These are phyloP conservation scores for Globisporangium lucens DNA, from an alignment of 352 stramenopile species.

Conservation along the genomic window DNA sequence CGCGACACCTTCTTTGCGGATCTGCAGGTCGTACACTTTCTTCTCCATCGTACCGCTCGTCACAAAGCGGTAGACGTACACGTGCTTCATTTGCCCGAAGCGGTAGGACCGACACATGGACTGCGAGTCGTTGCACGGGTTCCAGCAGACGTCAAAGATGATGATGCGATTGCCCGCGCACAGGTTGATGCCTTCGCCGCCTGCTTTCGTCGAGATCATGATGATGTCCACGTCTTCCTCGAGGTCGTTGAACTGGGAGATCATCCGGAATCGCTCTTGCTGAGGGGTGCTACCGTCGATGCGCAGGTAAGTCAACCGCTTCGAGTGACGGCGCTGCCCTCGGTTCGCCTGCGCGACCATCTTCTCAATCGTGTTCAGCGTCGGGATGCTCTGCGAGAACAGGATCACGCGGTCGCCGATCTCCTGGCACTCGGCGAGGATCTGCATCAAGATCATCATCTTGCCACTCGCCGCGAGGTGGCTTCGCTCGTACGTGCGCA, in stretches of 20 bases:
- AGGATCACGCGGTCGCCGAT: slow-evolving; percentile 85
- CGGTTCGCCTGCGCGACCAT: slow-evolving; percentile 71
- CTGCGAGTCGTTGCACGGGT: slow-evolving; percentile 89
- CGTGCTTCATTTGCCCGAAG: slow-evolving; percentile 89
- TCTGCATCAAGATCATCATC: slow-evolving; percentile 84
- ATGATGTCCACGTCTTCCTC: slow-evolving; percentile 82
- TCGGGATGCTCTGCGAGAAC: slow-evolving; percentile 89
- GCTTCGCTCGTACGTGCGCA: slow-evolving; percentile 50
- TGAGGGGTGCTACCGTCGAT: slow-evolving; percentile 83
- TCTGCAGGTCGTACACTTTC: slow-evolving; percentile 90
- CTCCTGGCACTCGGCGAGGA: slow-evolving; percentile 62
- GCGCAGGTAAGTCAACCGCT: slow-evolving; percentile 61
- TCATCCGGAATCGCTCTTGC: slow-evolving; percentile 76
- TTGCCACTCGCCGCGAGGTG: slow-evolving; percentile 78
- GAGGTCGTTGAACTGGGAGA: slow-evolving; percentile 78
- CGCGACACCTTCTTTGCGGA: slow-evolving; percentile 85
- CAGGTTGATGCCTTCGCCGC: slow-evolving; percentile 87
- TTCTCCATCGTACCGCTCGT: slow-evolving; percentile 92
- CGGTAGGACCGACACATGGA: slow-evolving; percentile 93
- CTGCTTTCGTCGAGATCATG: slow-evolving; percentile 86
- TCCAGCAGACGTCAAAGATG: slow-evolving; percentile 92
- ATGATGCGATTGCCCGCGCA: slow-evolving; percentile 88
- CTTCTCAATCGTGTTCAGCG: slow-evolving; percentile 71
- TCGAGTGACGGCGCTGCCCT: slow-evolving; percentile 36
- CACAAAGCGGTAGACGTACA: slow-evolving; percentile 93